These are phyloP conservation scores for Porcisia deanei DNA, from an alignment of 208 protist species.

Conservation along the genomic window DNA sequence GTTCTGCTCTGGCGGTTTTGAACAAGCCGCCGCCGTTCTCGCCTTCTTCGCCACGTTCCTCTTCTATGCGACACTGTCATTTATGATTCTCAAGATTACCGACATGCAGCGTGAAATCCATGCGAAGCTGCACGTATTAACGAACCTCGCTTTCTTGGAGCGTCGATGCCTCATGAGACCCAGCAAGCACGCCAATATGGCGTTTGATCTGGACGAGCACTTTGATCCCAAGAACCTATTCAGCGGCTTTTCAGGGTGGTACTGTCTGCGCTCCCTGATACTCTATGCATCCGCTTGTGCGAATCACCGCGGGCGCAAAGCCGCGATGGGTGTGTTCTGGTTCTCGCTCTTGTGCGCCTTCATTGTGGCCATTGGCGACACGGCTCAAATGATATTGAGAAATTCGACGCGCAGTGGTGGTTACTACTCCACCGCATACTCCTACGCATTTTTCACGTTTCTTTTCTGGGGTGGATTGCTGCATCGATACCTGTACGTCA, in stretches of 20 bases:
- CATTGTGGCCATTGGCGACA: constrained; percentile 44
- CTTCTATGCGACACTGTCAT: constrained; percentile 51
- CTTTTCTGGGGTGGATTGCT: constrained; percentile 57
- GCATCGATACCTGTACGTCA: constrained; percentile 63
- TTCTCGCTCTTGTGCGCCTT: constrained; percentile 41
- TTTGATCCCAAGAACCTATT: constrained; percentile 58
- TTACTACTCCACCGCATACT: constrained; percentile 59
- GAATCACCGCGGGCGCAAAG: constrained; percentile 62
- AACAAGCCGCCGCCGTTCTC: constrained; percentile 43
- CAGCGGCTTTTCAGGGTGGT: constrained; percentile 76
- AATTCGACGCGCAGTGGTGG: constrained; percentile 15
- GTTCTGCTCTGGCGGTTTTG: constrained; percentile 41
- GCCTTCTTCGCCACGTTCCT: constrained; percentile 58
- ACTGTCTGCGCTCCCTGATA: constrained; percentile 66
- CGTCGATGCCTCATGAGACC: constrained; percentile 63
- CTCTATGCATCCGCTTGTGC: constrained; percentile 70
- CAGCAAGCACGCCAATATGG: constrained; percentile 38
- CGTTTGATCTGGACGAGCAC: constrained; percentile 63
- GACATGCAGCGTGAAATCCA: constrained; percentile 82
- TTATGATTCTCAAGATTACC: constrained; percentile 67
- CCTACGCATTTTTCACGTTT: constrained; percentile 59
- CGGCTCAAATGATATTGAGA: constrained; percentile 39
- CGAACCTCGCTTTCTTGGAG: constrained; percentile 69
- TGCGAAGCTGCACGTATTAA: constrained; percentile 69
- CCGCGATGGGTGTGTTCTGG: constrained; percentile 64